These are phyloP conservation scores for Escallonia rubra DNA, from an alignment of 129 eudicot genomes.

Conservation along the genomic window DNA sequence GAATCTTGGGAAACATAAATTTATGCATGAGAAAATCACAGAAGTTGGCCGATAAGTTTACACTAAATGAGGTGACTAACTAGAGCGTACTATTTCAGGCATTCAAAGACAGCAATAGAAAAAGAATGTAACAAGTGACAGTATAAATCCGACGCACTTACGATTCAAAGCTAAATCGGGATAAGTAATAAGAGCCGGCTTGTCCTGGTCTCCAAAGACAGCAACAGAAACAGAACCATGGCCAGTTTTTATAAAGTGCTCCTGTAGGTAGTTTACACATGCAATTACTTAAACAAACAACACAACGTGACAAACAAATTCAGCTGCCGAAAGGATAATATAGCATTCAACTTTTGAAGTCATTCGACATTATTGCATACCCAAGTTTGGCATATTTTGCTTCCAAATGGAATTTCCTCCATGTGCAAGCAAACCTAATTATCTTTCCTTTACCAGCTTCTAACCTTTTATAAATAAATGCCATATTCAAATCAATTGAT, in stretches of 20 bases:
- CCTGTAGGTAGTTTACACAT: slow-evolving; percentile 47
- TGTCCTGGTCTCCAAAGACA: slow-evolving; percentile 94
- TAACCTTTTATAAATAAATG: background rate
- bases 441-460: background rate
- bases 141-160: slow-evolving; percentile 29
- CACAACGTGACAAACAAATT: background rate
- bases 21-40: too few species aligned
- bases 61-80: too few species aligned
- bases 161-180: slow-evolving; percentile 98
- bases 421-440: slow-evolving; percentile 8
- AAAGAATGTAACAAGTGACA: background rate
- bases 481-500: background rate
- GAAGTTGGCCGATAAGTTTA: too few species aligned
- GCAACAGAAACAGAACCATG: slow-evolving; percentile 85
- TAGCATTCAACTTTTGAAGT: background rate
- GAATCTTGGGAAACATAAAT: too few species aligned
- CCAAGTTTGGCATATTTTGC: slow-evolving; percentile 11
- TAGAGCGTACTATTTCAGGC: too few species aligned
- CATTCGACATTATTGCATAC: slow-evolving; percentile 1
- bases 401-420: background rate
- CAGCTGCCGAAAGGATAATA: too few species aligned
- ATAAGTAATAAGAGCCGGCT: slow-evolving; percentile 88
- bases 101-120: too few species aligned
- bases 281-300: slow-evolving; percentile 11
- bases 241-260: slow-evolving; percentile 71